phyloP scores from a whole-genome alignment of 2,329 filamentous ascomycete genomes.

The Daldinia eschscholtzii region DNA sequence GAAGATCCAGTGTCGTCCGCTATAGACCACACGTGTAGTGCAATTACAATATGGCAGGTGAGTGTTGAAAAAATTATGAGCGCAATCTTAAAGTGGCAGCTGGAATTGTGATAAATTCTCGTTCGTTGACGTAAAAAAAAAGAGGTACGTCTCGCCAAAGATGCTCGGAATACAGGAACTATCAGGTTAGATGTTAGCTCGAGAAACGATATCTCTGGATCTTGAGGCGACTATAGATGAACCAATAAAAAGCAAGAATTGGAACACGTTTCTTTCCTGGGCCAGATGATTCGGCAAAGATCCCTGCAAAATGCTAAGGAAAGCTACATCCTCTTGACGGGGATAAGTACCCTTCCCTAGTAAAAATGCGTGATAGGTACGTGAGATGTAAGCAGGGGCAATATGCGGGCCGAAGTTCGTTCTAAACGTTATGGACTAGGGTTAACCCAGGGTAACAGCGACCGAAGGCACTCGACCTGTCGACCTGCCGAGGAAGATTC shows the following conservation, averaged over 20 bases:
- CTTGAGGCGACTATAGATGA: conserved; percentile 26
- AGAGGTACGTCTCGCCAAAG: conserved; percentile 9
- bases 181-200: conserved; percentile 14
- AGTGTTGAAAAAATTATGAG: neutral
- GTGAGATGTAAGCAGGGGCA: conserved; percentile 15
- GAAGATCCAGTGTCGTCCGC: conserved; percentile 17
- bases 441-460: conserved; percentile 1
- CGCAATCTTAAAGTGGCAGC: conserved; percentile 30
- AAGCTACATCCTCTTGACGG: conserved; percentile 15
- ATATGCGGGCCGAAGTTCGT: conserved; percentile 35
- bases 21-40: conserved; percentile 20
- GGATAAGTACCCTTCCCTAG: conserved; percentile 27
- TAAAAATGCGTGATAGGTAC: conserved; percentile 28
- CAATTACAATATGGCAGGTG: conserved; percentile 7
- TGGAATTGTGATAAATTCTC: conserved; percentile 15
- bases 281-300: conserved; percentile 41
- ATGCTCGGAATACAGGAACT: conserved; percentile 12
- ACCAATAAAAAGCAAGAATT: conserved; percentile 32
- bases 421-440: conserved; percentile 26
- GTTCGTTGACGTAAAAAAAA: conserved; percentile 36
- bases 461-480: conserved; percentile 28
- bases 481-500: conserved; percentile 30
- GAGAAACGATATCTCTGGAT: conserved; percentile 26
- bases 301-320: conserved; percentile 28
- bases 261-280: conserved; percentile 36